These are phyloP conservation scores for Quercus wislizeni DNA, from an alignment of 306 rosid species.

Conservation along the genomic window DNA sequence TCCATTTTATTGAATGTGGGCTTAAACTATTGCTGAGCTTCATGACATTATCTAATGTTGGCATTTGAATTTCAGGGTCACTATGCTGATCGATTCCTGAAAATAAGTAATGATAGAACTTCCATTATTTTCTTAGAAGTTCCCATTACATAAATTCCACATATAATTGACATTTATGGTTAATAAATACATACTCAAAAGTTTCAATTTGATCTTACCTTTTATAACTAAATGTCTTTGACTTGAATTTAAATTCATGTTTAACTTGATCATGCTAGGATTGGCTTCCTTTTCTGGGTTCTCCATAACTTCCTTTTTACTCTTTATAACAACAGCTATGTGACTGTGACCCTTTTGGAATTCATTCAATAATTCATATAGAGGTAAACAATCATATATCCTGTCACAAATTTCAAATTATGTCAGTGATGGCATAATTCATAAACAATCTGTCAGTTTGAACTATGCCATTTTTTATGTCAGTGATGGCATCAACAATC, in stretches of 20 bases:
- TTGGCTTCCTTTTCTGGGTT: conserved; percentile 13
- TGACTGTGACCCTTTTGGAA: conserved; percentile 77
- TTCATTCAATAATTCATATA: conserved; percentile 71
- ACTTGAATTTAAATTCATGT: conserved; percentile 20
- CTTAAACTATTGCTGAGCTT: conserved; percentile 15
- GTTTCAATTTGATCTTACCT: conserved; percentile 28
- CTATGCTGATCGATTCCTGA: neutral
- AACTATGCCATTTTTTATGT: too few relatives aligned
- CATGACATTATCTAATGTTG: conserved; percentile 25
- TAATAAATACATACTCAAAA: neutral
- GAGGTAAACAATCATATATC: conserved; percentile 69
- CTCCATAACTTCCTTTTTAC: conserved; percentile 21
- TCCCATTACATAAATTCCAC: neutral
- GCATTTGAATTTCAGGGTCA: conserved; percentile 27
- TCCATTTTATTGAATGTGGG: conserved; percentile 18
- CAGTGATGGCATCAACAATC: too few relatives aligned
- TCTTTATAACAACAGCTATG: conserved; percentile 71
- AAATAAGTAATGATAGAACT: neutral
- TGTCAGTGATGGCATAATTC: too few relatives aligned
- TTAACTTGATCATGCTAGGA: conserved; percentile 14
- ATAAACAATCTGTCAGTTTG: too few relatives aligned
- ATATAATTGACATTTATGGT: neutral
- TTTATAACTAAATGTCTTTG: neutral
- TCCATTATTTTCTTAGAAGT: neutral
- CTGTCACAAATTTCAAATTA: conserved; percentile 28